Percentiles rank a stretch among this genome's conserved stretches.
phyloP scores from a whole-genome alignment of 1,139 yeast genomes.

The Protomyces pachydermus region DNA sequence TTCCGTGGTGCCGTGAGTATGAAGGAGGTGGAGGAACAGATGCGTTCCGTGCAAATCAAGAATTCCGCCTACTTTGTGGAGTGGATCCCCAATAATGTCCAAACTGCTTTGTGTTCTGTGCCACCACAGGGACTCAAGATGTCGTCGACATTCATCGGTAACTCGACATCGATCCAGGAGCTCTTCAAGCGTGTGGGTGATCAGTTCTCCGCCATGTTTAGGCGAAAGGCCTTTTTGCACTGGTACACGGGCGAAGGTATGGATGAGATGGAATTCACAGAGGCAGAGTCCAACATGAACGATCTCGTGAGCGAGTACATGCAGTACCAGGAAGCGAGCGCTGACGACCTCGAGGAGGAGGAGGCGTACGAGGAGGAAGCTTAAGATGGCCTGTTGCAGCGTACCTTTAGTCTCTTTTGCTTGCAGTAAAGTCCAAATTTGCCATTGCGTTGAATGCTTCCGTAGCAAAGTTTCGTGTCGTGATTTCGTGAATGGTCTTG shows the following conservation, averaged over 20 bases:
- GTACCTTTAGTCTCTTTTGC: too few species aligned
- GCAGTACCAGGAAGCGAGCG: conserved; percentile 46
- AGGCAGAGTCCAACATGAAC: conserved; percentile 45
- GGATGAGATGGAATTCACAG: conserved; percentile 47
- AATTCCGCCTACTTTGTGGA: conserved; percentile 55
- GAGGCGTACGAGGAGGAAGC: conserved; percentile 34
- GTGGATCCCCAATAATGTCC: conserved; percentile 96
- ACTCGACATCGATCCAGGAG: conserved; percentile 47
- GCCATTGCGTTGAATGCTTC: too few species aligned
- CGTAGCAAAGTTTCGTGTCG: too few species aligned
- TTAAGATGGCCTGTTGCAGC: neutral
- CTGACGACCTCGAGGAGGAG: conserved; percentile 40
- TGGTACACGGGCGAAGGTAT: conserved; percentile 49
- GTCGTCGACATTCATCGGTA: conserved; percentile 47
- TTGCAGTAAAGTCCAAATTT: too few species aligned
- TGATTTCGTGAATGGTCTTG: neutral
- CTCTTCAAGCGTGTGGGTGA: conserved; percentile 43
- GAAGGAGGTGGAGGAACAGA: conserved; percentile 47
- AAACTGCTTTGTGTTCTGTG: conserved; percentile 49
- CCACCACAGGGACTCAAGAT: conserved; percentile 44
- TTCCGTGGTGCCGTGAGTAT: conserved; percentile 47
- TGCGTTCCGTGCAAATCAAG: conserved; percentile 40
- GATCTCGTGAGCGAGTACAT: conserved; percentile 46
- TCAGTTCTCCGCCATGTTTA: conserved; percentile 46
- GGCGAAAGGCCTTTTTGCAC: conserved; percentile 46